phyloP scores from a whole-genome alignment of 345 rosid genomes.

The Brassica napus region Da-Ae NC_063436.1:9829001-9829500 shows the following conservation, averaged over 20 bases:
- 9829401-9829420: background rate
- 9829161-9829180: slow-evolving; percentile 23
- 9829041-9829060: slow-evolving; percentile 33
- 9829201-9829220: slow-evolving; percentile 72
- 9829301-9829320: background rate
- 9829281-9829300: slow-evolving; percentile 18
- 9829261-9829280: slow-evolving; percentile 37
- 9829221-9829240: slow-evolving; percentile 46
- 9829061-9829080: slow-evolving; percentile 39
- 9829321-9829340: slow-evolving; percentile 23
- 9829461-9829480: slow-evolving; percentile 91
- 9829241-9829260: slow-evolving; percentile 38
- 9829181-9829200: slow-evolving; percentile 35
- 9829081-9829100: slow-evolving; percentile 25
- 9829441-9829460: slow-evolving; percentile 78
- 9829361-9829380: slow-evolving; percentile 7
- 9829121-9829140: slow-evolving; percentile 21
- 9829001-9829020: slow-evolving; percentile 13
- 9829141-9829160: slow-evolving; percentile 41
- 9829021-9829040: slow-evolving; percentile 31
- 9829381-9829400: slow-evolving; percentile 20
- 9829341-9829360: background rate
- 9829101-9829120: slow-evolving; percentile 27
- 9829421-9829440: slow-evolving; percentile 26
- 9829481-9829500: slow-evolving; percentile 98